Percentiles rank a stretch among this genome's conserved stretches.
phyloP scores from a whole-genome alignment of 2,329 filamentous ascomycete species.

The Cercospora brassicicola region DNA sequence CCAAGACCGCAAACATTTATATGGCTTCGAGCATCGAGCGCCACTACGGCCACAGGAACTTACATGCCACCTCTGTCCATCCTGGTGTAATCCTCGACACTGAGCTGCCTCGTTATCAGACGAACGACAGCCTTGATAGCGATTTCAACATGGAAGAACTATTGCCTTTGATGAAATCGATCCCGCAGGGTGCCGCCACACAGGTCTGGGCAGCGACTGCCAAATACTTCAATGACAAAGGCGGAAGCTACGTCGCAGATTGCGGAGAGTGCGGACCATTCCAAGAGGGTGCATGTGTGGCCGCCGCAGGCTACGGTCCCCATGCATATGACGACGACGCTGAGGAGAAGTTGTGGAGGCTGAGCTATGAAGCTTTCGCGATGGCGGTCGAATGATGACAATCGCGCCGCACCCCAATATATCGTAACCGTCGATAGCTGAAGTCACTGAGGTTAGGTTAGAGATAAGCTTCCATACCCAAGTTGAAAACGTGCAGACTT shows the following conservation, averaged over 20 bases:
- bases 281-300: slow-evolving; percentile 25
- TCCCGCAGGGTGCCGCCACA: slow-evolving; percentile 54
- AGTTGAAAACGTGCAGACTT: not conserved
- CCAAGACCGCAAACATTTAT: slow-evolving; percentile 55
- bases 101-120: not conserved
- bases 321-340: slow-evolving; percentile 44
- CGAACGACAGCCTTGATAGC: slow-evolving; percentile 7
- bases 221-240: slow-evolving; percentile 44
- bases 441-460: not conserved
- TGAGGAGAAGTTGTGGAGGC: slow-evolving; percentile 48
- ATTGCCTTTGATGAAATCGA: slow-evolving; percentile 15
- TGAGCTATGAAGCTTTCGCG: slow-evolving; percentile 39
- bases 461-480: not conserved
- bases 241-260: slow-evolving; percentile 49
- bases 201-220: slow-evolving; percentile 49
- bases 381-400: slow-evolving; percentile 18
- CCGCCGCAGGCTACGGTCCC: slow-evolving; percentile 38
- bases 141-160: slow-evolving; percentile 8
- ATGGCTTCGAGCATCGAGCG: slow-evolving; percentile 55
- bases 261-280: slow-evolving; percentile 40
- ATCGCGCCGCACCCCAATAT: not conserved
- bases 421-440: not conserved
- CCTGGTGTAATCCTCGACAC: slow-evolving; percentile 35
- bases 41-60: slow-evolving; percentile 46
- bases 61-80: slow-evolving; percentile 51